Conservation (phyloP, 1,284 basidiomycete genomes). For the Boletus chippewaensis region DNA sequence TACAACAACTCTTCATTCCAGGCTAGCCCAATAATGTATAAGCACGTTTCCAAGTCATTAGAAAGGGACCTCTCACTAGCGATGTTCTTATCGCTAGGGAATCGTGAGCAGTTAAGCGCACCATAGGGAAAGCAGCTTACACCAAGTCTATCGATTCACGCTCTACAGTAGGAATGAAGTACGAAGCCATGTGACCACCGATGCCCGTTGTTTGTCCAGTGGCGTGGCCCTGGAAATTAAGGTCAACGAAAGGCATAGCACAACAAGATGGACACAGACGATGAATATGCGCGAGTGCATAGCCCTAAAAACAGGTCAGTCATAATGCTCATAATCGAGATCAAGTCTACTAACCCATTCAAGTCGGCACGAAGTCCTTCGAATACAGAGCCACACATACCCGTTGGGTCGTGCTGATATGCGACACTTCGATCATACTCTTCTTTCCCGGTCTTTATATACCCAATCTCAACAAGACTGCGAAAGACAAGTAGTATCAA, state of each 20-base stretch:
- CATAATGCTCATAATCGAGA: slow-evolving; percentile 2
- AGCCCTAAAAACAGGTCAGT: background rate
- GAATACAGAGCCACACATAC: slow-evolving; percentile 65
- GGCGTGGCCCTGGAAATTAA: slow-evolving; percentile 51
- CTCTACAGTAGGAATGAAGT: slow-evolving; percentile 96
- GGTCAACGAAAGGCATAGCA: background rate
- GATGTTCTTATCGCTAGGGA: slow-evolving; percentile 59
- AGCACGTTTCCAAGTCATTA: background rate
- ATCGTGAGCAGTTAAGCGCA: background rate
- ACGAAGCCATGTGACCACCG: slow-evolving; percentile 82
- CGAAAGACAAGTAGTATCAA: background rate
- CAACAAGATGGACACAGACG: slow-evolving; percentile 35
- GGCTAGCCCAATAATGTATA: too few relatives aligned
- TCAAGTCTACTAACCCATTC: slow-evolving; percentile 49
- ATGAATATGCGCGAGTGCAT: slow-evolving; percentile 64
- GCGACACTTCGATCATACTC: slow-evolving; percentile 72
- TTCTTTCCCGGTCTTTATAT: slow-evolving; percentile 67
- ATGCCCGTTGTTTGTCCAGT: slow-evolving; percentile 91
- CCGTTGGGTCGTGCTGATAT: slow-evolving; percentile 44
- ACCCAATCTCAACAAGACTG: background rate
- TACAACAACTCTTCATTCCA: slow-evolving; percentile 44
- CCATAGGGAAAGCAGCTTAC: slow-evolving; percentile 35
- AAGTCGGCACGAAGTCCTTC: slow-evolving; percentile 76
- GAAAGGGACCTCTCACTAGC: slow-evolving; percentile 26
- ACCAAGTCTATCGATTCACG: slow-evolving; percentile 88